phyloP scores from a whole-genome alignment of 2,329 filamentous ascomycete species.

The Diaporthe capsici region DNA sequence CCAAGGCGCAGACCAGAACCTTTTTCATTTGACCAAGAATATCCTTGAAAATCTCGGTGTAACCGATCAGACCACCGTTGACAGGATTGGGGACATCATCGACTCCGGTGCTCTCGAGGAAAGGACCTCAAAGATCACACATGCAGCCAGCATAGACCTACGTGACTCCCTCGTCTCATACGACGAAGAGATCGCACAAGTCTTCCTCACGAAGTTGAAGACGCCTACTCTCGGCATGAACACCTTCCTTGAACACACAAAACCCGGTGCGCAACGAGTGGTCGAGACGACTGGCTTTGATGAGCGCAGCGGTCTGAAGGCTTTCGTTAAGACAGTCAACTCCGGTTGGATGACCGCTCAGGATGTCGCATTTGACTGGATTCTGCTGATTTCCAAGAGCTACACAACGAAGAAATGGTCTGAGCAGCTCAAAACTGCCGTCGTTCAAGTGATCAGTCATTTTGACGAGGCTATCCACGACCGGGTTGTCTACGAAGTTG shows the following conservation, averaged over 20 bases:
- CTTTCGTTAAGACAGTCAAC: conserved; percentile 66
- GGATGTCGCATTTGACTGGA: conserved; percentile 73
- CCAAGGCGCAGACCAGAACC: conserved; percentile 68
- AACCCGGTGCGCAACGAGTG: conserved; percentile 66
- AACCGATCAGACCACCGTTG: conserved; percentile 62
- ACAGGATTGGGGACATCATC: conserved; percentile 63
- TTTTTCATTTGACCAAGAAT: conserved; percentile 69
- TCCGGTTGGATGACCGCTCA: conserved; percentile 66
- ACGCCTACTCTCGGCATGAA: conserved; percentile 67
- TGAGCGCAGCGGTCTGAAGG: conserved; percentile 64
- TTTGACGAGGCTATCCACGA: conserved; percentile 67
- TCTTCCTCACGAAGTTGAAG: conserved; percentile 68
- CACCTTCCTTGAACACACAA: conserved; percentile 75
- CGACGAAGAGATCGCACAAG: conserved; percentile 66
- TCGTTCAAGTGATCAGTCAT: conserved; percentile 69
- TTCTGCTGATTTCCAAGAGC: conserved; percentile 62
- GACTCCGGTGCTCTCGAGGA: conserved; percentile 67
- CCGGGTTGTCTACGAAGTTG: conserved; percentile 60
- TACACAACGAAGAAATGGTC: conserved; percentile 71
- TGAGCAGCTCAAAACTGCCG: conserved; percentile 67
- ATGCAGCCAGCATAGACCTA: conserved; percentile 64
- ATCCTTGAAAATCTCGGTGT: conserved; percentile 69
- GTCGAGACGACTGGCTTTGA: conserved; percentile 64
- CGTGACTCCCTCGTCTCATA: conserved; percentile 64
- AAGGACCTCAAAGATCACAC: conserved; percentile 62